phyloP scores from a whole-genome alignment of 352 stramenopile genomes.

The Peronospora farinosa region DNA sequence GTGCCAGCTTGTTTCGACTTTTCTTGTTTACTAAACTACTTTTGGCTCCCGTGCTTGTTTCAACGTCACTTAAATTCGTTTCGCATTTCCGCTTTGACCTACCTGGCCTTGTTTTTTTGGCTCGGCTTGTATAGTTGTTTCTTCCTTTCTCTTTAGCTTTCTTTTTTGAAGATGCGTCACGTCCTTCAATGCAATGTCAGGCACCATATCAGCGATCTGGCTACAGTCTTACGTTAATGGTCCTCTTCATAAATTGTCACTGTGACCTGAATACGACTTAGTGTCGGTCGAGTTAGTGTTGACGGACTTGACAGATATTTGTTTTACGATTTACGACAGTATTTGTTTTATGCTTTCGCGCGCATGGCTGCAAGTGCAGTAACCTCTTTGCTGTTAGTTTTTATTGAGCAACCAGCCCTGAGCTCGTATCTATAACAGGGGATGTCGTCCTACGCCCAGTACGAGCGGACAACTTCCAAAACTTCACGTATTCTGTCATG shows the following conservation, averaged over 20 bases:
- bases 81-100: constrained; percentile 22
- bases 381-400: too few relatives aligned
- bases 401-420: too few relatives aligned
- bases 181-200: constrained; percentile 43
- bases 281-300: constrained; percentile 7
- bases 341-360: too few relatives aligned
- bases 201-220: constrained; percentile 46
- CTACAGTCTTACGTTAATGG: constrained; percentile 35
- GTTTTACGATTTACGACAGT: too few relatives aligned
- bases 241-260: constrained; percentile 49
- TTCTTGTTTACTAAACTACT: constrained; percentile 12
- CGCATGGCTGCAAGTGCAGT: too few relatives aligned
- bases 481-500: too few relatives aligned
- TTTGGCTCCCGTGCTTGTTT: background rate
- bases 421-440: too few relatives aligned
- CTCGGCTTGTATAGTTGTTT: background rate
- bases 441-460: too few relatives aligned
- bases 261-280: constrained; percentile 36
- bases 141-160: constrained; percentile 12
- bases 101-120: constrained; percentile 12
- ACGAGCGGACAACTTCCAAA: too few relatives aligned
- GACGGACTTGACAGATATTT: too few relatives aligned
- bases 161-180: constrained; percentile 10
- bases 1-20: constrained; percentile 6
- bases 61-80: constrained; percentile 2